These are phyloP conservation scores for Candida anglica DNA, from an alignment of 805 yeast genomes.

Conservation along the genomic window DNA sequence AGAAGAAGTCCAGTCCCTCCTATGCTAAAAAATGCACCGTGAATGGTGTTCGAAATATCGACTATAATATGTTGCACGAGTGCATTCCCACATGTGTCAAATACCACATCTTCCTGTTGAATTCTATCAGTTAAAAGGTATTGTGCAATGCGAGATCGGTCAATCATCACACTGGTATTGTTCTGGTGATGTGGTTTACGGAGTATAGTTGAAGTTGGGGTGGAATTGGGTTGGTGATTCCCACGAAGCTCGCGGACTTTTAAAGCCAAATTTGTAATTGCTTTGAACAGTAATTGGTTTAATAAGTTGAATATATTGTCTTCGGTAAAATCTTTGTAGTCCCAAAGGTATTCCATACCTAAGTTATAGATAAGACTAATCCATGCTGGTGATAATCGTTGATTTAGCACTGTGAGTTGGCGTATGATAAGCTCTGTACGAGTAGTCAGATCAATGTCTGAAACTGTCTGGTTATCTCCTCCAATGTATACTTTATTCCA, in stretches of 20 bases:
- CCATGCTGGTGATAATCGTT: slow-evolving; percentile 46
- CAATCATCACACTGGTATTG: no score
- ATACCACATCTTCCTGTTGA: slow-evolving; percentile 4
- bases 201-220: no score
- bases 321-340: slow-evolving; percentile 31
- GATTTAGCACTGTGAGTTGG: slow-evolving; percentile 38
- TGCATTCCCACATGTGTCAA: no score
- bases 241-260: slow-evolving; percentile 27
- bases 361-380: slow-evolving; percentile 41
- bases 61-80: no score
- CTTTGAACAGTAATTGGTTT: slow-evolving; percentile 35
- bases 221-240: slow-evolving; percentile 11
- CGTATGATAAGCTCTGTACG: slow-evolving; percentile 25
- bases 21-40: slow-evolving; percentile 34
- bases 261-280: slow-evolving; percentile 31
- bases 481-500: slow-evolving; percentile 35
- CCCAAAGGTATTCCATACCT: slow-evolving; percentile 46
- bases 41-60: slow-evolving; percentile 11
- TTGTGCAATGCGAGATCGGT: no score
- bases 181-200: no score
- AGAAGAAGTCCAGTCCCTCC: slow-evolving; percentile 52
- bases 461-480: slow-evolving; percentile 5
- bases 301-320: slow-evolving; percentile 36
- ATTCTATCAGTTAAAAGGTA: no score
- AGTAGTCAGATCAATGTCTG: slow-evolving; percentile 7